Conservation (phyloP, 1,284 basidiomycete genomes). For the Exobasidium rhododendri region DNA sequence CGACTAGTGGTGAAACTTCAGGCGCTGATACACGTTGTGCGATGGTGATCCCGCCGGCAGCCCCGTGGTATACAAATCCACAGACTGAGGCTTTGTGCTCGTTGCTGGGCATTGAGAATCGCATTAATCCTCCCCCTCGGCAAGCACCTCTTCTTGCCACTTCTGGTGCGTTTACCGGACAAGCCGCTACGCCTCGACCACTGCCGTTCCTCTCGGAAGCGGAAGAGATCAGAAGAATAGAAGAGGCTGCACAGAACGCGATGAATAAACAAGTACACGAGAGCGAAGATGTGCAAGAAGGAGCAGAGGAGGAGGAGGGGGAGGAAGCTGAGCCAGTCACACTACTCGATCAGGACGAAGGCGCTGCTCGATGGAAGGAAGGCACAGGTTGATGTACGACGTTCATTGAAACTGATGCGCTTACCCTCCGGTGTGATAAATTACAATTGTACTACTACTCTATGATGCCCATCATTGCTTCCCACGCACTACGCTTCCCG, state of each 20-base stretch:
- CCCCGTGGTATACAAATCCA: constrained; percentile 77
- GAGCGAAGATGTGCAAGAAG: background rate
- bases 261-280: background rate
- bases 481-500: too few relatives aligned
- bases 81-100: constrained; percentile 83
- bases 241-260: constrained; percentile 6
- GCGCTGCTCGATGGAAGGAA: constrained; percentile 9
- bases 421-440: too few relatives aligned
- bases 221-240: constrained; percentile 8
- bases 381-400: constrained; percentile 5
- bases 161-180: background rate
- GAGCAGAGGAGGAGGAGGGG: background rate
- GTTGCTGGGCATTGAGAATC: constrained; percentile 76
- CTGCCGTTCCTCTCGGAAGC: background rate
- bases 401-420: background rate
- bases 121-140: constrained; percentile 64
- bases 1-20: background rate
- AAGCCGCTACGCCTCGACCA: background rate
- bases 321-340: constrained; percentile 2
- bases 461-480: too few relatives aligned
- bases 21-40: background rate
- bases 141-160: background rate
- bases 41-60: constrained; percentile 55
- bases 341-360: constrained; percentile 4
- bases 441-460: background rate